Evolutionary conservation across 768 basidiomycete genomes (phyloP), one percentile per base, ranked within the genome.

Genomic region (Lentinula sp.): DNA sequence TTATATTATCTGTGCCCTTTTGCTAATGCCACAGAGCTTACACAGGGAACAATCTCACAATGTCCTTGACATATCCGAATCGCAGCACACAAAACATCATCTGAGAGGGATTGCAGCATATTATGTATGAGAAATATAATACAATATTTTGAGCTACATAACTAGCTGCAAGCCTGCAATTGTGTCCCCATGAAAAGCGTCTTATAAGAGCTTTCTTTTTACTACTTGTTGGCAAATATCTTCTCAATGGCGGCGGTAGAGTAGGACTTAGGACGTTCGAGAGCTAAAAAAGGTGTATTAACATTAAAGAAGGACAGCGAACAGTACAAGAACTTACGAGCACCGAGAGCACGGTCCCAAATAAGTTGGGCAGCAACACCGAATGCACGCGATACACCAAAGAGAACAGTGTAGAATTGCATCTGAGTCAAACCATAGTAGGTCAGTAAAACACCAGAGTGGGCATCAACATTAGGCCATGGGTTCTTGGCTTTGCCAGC

Each of bases 381-480:
- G 66, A 93, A 91, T 16, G 91, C 93, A 70, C 93, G 89, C n/a
- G 93, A 95, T 7, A 97, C 91, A 79, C 94, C 95, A 74, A 97
- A 97, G 62, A 97, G 81, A 60, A 98, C 96, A 66, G 95, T 98
- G 79, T 98, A 98, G 82, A 91, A 98, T 71, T 93, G 84, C 89
- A 95, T 94, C 75, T 95, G 86, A 64, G 81, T 84, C 59, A 96
- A 77, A 53, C 93, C 93, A 69, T 94, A 95, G 76, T 95, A 79
- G 32, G 89, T 88, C 21, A 95, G 77, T 50, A 95, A 84, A 57
- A 85, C 91, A 75, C 93, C 94, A 15, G 96, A 98, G 79, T 96
- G 95, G 54, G 95, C 93, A 73, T 98, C 95, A 60, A 98, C 95
- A 73, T 98, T 98, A 49, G 95, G 95, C 90, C 90, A 93, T 1